Conservation (phyloP, 2,329 filamentous ascomycete species). For the Knufia fluminis region DNA sequence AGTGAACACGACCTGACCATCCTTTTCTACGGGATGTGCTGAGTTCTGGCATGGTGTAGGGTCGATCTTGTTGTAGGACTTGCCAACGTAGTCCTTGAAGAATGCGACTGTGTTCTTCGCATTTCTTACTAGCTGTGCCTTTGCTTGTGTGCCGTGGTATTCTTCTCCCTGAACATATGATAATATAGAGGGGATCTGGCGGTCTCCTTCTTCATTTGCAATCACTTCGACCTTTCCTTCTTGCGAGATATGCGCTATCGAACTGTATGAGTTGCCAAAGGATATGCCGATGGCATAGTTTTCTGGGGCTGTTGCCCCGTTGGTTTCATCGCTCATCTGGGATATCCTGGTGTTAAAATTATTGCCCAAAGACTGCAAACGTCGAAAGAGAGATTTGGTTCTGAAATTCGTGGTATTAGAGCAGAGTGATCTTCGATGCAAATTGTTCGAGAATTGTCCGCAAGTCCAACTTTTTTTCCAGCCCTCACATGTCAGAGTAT, state of each 20-base stretch:
- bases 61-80: slow-evolving; percentile 94
- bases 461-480: slow-evolving; percentile 19
- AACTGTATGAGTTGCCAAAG: slow-evolving; percentile 98
- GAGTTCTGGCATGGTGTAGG: slow-evolving; percentile 89
- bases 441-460: slow-evolving; percentile 2
- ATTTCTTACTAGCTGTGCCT: slow-evolving; percentile 86
- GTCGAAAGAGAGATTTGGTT: background rate
- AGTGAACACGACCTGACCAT: slow-evolving; percentile 66
- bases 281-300: slow-evolving; percentile 81
- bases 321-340: slow-evolving; percentile 44
- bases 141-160: slow-evolving; percentile 92
- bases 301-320: slow-evolving; percentile 41
- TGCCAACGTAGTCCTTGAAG: slow-evolving; percentile 91
- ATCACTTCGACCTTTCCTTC: slow-evolving; percentile 97
- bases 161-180: slow-evolving; percentile 95
- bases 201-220: slow-evolving; percentile 97
- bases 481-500: slow-evolving; percentile 9
- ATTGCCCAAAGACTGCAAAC: background rate
- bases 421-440: background rate
- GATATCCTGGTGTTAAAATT: background rate
- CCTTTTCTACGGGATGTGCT: slow-evolving; percentile 71
- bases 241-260: slow-evolving; percentile 75
- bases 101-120: slow-evolving; percentile 86
- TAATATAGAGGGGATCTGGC: slow-evolving; percentile 88
- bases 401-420: background rate